These are phyloP conservation scores for Neophaeococcomyces mojaviensis DNA, from an alignment of 2,329 filamentous ascomycete genomes.

Conservation along the genomic window DNA sequence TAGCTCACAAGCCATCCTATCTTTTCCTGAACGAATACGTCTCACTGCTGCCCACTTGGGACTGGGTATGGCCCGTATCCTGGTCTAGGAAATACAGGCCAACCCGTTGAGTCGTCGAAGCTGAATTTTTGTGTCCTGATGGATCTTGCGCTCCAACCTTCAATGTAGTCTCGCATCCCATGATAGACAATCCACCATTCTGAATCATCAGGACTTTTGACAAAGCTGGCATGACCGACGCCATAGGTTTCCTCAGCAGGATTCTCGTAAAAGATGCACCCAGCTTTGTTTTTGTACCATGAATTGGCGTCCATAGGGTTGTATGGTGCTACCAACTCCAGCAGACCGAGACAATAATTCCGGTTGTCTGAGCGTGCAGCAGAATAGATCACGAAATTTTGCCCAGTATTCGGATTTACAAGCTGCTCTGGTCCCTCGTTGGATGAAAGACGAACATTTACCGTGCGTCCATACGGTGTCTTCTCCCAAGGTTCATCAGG, in stretches of 20 bases:
- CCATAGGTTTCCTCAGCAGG: conserved; percentile 38
- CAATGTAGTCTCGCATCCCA: conserved; percentile 42
- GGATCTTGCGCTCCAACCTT: conserved; percentile 41
- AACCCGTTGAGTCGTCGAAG: conserved; percentile 40
- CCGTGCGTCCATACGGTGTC: conserved; percentile 40
- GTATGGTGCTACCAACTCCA: conserved; percentile 39
- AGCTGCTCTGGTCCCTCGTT: conserved; percentile 48
- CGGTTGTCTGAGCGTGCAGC: conserved; percentile 45
- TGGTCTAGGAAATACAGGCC: conserved; percentile 41
- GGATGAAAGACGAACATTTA: conserved; percentile 33
- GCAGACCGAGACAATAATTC: conserved; percentile 47
- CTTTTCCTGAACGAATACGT: too few relatives aligned
- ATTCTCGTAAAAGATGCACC: conserved; percentile 46
- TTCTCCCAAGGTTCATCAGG: conserved; percentile 46
- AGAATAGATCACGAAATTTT: conserved; percentile 44
- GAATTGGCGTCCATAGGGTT: conserved; percentile 41
- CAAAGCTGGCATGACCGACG: conserved; percentile 46
- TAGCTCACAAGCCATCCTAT: too few relatives aligned
- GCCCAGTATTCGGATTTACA: conserved; percentile 39
- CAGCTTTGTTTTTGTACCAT: conserved; percentile 42
- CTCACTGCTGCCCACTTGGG: conserved; percentile 22
- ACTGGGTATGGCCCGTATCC: conserved; percentile 42
- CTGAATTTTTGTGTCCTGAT: conserved; percentile 43
- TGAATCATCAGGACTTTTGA: conserved; percentile 39
- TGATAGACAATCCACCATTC: conserved; percentile 50